Evolutionary conservation across 2,329 filamentous ascomycete species (phyloP).

Genomic region (Nigrospora osmanthi): DNA sequence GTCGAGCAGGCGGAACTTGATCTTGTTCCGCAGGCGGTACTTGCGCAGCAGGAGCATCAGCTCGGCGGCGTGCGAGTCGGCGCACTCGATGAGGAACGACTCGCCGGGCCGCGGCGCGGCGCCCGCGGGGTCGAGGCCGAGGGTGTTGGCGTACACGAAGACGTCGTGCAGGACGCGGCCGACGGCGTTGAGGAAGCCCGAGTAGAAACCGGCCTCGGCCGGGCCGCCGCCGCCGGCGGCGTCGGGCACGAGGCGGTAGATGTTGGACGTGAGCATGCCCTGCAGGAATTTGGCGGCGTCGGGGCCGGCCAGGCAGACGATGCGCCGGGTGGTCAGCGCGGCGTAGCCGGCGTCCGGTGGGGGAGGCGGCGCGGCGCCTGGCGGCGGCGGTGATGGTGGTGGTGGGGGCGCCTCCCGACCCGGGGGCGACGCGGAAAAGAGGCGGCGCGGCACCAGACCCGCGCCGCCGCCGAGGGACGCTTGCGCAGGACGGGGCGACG

Average conservation of each 20-base stretch:
- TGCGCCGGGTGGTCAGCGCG: constrained; percentile 61
- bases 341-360: constrained; percentile 41
- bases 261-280: constrained; percentile 73
- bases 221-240: constrained; percentile 11
- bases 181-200: constrained; percentile 77
- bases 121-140: constrained; percentile 13
- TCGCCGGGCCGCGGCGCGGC: constrained; percentile 20
- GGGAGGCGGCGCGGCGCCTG: constrained; percentile 11
- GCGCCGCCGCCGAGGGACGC: neutral
- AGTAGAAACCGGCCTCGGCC: constrained; percentile 55
- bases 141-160: constrained; percentile 68
- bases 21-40: constrained; percentile 79
- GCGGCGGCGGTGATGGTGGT: too few species aligned
- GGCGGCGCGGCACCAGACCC: neutral
- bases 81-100: constrained; percentile 75
- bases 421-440: neutral
- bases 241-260: constrained; percentile 35
- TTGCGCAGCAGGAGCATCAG: constrained; percentile 69
- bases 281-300: constrained; percentile 83
- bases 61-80: constrained; percentile 53
- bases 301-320: constrained; percentile 71
- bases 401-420: neutral
- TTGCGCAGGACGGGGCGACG: too few species aligned
- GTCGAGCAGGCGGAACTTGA: constrained; percentile 59
- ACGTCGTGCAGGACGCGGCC: constrained; percentile 84